Conservation (phyloP, 148 eudicot genomes). For the Fagopyrum tataricum region DNA sequence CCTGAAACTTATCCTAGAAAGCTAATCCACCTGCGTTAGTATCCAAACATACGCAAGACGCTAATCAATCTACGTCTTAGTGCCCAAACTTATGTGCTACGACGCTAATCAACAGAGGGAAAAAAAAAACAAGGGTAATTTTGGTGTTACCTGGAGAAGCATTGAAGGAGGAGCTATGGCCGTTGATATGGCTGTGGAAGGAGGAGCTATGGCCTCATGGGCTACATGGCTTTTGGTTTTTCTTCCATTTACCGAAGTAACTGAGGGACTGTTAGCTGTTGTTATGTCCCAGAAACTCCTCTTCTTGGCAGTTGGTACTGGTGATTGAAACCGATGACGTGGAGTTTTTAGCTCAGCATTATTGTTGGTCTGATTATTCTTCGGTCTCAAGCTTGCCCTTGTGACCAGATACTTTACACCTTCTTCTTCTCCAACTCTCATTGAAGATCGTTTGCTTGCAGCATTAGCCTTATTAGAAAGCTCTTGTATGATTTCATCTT, state of each 20-base stretch:
- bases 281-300: conserved; percentile 88
- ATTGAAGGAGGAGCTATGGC: conserved; percentile 50
- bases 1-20: no score
- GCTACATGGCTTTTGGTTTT: conserved; percentile 66
- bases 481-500: conserved; percentile 50
- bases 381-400: conserved; percentile 49
- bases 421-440: conserved; percentile 22
- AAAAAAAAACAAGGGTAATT: background rate
- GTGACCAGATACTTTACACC: conserved; percentile 38
- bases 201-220: conserved; percentile 21
- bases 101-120: no score
- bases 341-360: conserved; percentile 52
- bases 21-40: no score
- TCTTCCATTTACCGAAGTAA: conserved; percentile 49
- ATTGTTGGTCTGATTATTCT: conserved; percentile 14
- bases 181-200: no score
- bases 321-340: conserved; percentile 53
- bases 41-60: no score
- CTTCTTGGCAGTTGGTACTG: conserved; percentile 62
- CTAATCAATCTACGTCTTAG: no score
- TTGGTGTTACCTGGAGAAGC: conserved; percentile 71
- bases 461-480: conserved; percentile 31
- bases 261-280: conserved; percentile 76
- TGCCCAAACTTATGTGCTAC: no score
- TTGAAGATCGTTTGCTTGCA: conserved; percentile 22